Base-by-base conservation (phyloP, 2,329 filamentous ascomycete genomes). In the Aspergillus alliaceus region DNA sequence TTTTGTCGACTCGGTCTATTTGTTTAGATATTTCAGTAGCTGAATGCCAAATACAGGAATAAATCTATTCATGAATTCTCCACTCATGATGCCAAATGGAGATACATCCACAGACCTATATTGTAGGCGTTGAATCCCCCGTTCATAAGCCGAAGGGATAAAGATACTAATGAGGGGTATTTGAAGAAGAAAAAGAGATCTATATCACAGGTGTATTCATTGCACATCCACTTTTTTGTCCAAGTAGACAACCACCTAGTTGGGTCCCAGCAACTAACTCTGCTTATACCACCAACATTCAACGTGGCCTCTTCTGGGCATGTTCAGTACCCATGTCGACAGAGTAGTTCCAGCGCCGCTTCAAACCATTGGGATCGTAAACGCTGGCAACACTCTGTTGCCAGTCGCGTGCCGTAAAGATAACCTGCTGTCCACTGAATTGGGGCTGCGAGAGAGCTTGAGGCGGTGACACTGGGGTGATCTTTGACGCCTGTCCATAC, bases 301-400 rank as follows among this genome's bases (percentile, higher is more conserved):
- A 72, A 65, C 72, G 66, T 61, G 71, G 66, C 35, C 72, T 70
- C 59, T 75, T 75, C 11, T 60, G 51, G 44, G 64, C 62, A 50
- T 66, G 66, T 29, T 71, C 68, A n/a, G 64, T 47, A 40, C 59
- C 60, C 22, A 74, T 40, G 40, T 76, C 72, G 25, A 70, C 61
- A 2, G 73, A 71, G 58, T 74, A 74, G 51, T 77, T 73, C 76
- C 76, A 79, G 46, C 75, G 69, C 50, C 77, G 69, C 62, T 79
- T 79, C 49, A 78, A 54, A 12, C 77, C 77, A 35, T 77, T 72
- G 14, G 77, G 74, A 59, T 79, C 77, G 61, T 74, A 79, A 8
- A 79, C 77, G 60, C 77, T 79, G 15, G 77, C 77, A 57, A 80
- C 77, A 58, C 76, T 79, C 60, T 77, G 75, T 57, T 80, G 77